Evolutionary conservation across 768 basidiomycete genomes (phyloP), one percentile per base, ranked within the genome.

Genomic region (Zangia roseola): DNA sequence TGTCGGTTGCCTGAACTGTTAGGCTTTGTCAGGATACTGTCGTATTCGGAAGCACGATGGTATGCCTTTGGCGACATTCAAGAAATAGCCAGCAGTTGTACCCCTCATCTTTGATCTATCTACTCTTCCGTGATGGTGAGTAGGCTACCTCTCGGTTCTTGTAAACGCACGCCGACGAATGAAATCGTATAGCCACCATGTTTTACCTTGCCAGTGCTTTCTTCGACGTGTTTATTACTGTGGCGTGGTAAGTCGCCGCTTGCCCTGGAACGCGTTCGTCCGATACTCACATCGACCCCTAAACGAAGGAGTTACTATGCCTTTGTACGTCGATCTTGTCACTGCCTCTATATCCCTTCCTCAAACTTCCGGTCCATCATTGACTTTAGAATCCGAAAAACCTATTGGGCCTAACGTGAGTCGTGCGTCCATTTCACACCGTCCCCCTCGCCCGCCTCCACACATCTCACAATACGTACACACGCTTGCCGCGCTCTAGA

Each of bases 121-220:
- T 50, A 8, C 57, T 58, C 10, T 5, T 53, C 10, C 51, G 55
- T 37, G 57, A 58, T 39, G 57, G 55, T 58, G 17, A 47, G 5
- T 23, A 6, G 2, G 4, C n/a, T 10, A 16, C 21, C 10, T 14
- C 2, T 24, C 19, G 2, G 28, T 6, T 10, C 23, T 23, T 14
- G 20, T 16, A 30, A 30, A 30, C 31, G 21, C 17, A 17, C 16
- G 1, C n/a, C 23, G 4, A 37, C 10, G n/a, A 26, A 19, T 23
- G 13, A 10, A 25, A 38, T 13, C 16, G 16, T 43, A 10, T 14
- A 57, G 56, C 50, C 16, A 6, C 21, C 13, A 40, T 45, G 0
- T 57, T 57, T 19, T 52, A 43, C 35, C 4, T 49, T 7, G 34
- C 43, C 21, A 43, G 51, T 30, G 20, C 41, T 5, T 31, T 50